These are phyloP conservation scores for Jasminum sambac DNA, from an alignment of 257 asterid species.

Conservation along the genomic window DNA sequence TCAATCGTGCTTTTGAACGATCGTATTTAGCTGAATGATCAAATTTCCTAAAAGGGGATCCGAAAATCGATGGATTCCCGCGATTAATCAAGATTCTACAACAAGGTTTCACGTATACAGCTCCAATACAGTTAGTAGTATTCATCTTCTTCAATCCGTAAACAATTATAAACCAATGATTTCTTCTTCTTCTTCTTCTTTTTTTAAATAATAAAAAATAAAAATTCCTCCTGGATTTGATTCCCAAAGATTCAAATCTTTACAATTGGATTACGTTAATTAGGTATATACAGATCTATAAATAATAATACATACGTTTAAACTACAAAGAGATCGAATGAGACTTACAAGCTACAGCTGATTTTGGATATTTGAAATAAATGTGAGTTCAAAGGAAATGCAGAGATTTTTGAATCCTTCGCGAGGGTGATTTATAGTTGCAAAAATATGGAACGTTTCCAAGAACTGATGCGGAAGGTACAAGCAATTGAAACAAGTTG, in stretches of 20 bases:
- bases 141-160: conserved; percentile 37
- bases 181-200: no score
- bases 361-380: neutral
- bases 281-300: neutral
- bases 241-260: neutral
- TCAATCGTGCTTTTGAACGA: conserved; percentile 41
- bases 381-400: neutral
- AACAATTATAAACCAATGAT: conserved; percentile 21
- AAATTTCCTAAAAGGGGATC: conserved; percentile 42
- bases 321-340: neutral
- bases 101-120: conserved; percentile 60
- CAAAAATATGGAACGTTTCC: neutral
- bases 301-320: neutral
- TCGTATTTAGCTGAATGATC: conserved; percentile 30
- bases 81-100: conserved; percentile 42
- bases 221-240: conserved; percentile 1
- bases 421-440: neutral
- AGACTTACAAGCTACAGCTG: conserved; percentile 2
- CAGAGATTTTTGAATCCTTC: neutral
- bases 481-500: neutral
- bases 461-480: neutral
- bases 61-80: conserved; percentile 50
- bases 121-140: conserved; percentile 51
- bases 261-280: neutral
- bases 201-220: neutral